Base-by-base conservation (phyloP, 2,329 filamentous ascomycete species). In the Beauveria bassiana region DNA sequence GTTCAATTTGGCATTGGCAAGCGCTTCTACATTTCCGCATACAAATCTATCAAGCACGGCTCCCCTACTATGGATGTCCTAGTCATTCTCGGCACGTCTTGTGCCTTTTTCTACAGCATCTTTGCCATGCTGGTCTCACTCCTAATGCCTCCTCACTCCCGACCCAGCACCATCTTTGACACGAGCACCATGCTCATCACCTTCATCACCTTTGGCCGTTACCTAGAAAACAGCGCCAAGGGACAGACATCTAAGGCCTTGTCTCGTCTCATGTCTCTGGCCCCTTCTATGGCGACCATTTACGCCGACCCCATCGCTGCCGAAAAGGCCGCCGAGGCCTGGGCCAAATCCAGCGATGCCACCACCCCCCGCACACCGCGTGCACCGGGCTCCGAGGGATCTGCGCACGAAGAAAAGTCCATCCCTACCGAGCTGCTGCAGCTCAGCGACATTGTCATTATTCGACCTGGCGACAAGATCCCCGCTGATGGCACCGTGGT, bases 171-270 rank as follows among this genome's bases (percentile, higher is more conserved):
- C 2, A 89, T 97, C 18, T 99, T 99, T 69, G 95, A 99, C 71
- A 99, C 95, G 1, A 97, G 93, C 75, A 96, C 92, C 24, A 99
- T 98, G 95, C 81, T 99, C 57, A 93, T 99, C 73, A 96, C 92
- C 0, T 98, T 99, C 72, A 91, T 97, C 73, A 92, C 89, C 1
- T 77, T 99, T 3, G 91, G 95, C 4, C 87, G 95, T 42, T 99
- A 89, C 77, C 77, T 99, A 20, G 95, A 99, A 75, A 99, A 98
- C 71, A 81, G 87, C 20, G 95, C 95, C 58, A 99, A 98, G 77
- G 95, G 95, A 0, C 91, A 98, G 75, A 99, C 95, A 0, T 97
- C 93, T 5, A 95, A 91, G 71, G 95, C 95, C 0, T 82, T 99
- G 3, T 98, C 93, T 8, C 85, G 88, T 26, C 84, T 99, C 40